phyloP scores from a whole-genome alignment of 176 grass and related monocot genomes.

The Juncus effusus region DNA sequence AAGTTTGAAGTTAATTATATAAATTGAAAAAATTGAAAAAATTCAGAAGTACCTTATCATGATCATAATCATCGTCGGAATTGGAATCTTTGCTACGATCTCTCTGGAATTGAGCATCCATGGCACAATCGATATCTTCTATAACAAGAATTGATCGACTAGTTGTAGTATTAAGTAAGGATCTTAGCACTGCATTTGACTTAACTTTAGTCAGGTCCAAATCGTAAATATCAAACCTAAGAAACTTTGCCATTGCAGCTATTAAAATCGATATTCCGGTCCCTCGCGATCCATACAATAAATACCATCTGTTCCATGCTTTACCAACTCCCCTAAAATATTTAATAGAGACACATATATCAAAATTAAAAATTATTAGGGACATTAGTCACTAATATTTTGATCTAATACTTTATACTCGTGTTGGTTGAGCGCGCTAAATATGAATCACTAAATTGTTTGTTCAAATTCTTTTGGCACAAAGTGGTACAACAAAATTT shows the following conservation, averaged over 20 bases:
- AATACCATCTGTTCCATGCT: conserved; percentile 28
- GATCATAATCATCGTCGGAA: too few species aligned
- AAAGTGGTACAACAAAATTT: too few species aligned
- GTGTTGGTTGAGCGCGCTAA: too few species aligned
- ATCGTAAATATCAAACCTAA: conserved; percentile 31
- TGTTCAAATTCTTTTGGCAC: too few species aligned
- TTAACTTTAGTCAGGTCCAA: conserved; percentile 16
- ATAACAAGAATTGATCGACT: conserved; percentile 23
- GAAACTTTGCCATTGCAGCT: conserved; percentile 26
- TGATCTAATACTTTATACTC: too few species aligned
- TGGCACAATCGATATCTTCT: conserved; percentile 31
- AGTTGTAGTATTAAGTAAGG: conserved; percentile 1
- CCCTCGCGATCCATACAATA: conserved; percentile 22
- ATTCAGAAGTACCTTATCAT: too few species aligned
- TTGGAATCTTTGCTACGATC: background rate
- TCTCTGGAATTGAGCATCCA: background rate
- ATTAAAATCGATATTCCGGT: conserved; percentile 26
- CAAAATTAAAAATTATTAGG: too few species aligned
- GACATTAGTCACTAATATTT: too few species aligned
- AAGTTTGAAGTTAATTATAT: too few species aligned
- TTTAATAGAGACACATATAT: too few species aligned
- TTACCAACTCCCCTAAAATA: conserved; percentile 15
- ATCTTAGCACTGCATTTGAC: background rate
- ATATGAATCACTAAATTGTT: too few species aligned
- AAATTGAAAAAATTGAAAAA: too few species aligned